A percentile compares a stretch with the other conserved stretches of the same genome.
These are phyloP conservation scores for Hansenula sp. DNA, from an alignment of 1,139 yeast species.

Conservation along the genomic window DNA sequence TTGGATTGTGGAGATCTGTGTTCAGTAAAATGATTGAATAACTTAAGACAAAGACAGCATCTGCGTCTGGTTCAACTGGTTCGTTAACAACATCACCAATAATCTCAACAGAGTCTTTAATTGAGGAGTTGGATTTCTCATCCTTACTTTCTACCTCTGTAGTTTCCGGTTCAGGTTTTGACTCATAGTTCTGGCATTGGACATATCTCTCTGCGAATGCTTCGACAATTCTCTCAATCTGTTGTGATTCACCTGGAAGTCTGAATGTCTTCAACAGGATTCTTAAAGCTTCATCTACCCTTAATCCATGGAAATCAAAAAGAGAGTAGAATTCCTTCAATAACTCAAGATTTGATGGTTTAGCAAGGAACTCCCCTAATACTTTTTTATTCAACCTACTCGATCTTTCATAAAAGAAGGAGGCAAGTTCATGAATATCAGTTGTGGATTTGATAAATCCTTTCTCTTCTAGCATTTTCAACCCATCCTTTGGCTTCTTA, in stretches of 20 bases:
- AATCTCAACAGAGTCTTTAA: background rate
- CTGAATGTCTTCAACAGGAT: slow-evolving; percentile 78
- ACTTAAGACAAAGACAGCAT: slow-evolving; percentile 67
- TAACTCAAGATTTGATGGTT: slow-evolving; percentile 60
- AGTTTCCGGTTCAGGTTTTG: slow-evolving; percentile 18
- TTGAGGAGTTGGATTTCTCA: slow-evolving; percentile 2
- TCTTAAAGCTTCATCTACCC: slow-evolving; percentile 93
- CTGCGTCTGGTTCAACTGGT: slow-evolving; percentile 62
- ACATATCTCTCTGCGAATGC: slow-evolving; percentile 80
- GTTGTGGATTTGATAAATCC: slow-evolving; percentile 60
- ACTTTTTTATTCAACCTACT: slow-evolving; percentile 81
- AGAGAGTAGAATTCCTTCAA: slow-evolving; percentile 61
- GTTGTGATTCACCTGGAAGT: slow-evolving; percentile 96
- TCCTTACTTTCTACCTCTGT: slow-evolving; percentile 22
- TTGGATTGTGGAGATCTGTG: slow-evolving; percentile 76
- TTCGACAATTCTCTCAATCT: slow-evolving; percentile 88
- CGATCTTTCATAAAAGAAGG: slow-evolving; percentile 72
- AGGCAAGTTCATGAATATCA: slow-evolving; percentile 59
- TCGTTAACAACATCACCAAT: slow-evolving; percentile 43
- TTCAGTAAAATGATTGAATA: slow-evolving; percentile 75
- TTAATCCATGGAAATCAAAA: slow-evolving; percentile 69
- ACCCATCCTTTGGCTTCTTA: slow-evolving; percentile 71
- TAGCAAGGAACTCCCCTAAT: slow-evolving; percentile 82
- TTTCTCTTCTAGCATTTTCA: slow-evolving; percentile 53
- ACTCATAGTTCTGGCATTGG: slow-evolving; percentile 42